Evolutionary conservation across 2,329 filamentous ascomycete genomes (phyloP), one percentile per base, ranked within the genome.

Genomic region (Tolypocladium tropicale): DNA sequence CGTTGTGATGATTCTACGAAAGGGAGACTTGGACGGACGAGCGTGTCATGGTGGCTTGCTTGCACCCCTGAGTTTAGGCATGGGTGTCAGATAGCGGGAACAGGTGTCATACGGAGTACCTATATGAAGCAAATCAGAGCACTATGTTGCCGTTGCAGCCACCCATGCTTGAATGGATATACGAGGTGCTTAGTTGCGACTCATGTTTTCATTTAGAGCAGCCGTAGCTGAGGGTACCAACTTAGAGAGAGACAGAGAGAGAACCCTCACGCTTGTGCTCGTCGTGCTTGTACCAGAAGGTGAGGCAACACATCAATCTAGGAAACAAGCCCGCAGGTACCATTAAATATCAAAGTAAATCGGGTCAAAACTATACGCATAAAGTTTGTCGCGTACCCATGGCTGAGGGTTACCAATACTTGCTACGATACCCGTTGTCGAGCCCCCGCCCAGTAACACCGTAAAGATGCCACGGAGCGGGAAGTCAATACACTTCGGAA

Each of bases 251-350:
- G 18, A 21, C 16, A 50, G 11, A 32, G 12, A 21, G 23, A n/a
- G n/a, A 2, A 90, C 83, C 5, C 88, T 70, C 10, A 89, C 71
- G 25, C 85, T n/a, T 86, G 4, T 88, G 78, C 70, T 91, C 87
- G 21, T 82, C 78, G 61, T 83, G 81, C 49, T 79, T 83, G 68
- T 91, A 91, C 78, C 88, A 90, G 59, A 89, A 82, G 0, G 87
- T 90, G 52, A 91, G 73, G 62, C 89, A 89, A 68, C 83, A 74
- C 0, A 83, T 80, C 61, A 89, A 70, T 0, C 69, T 68, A 0
- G 69, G 69, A 58, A 89, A 89, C 1, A 90, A 70, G 0, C 86
- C 87, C 6, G 85, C 86, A n/a, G n/a, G n/a, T 36, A 12, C 10
- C 0, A 7, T 6, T 25, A 46, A 2, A 25, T 6, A 6, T 67